Evolutionary conservation across 2,329 filamentous ascomycete genomes (phyloP).

Genomic region (Ceratocystis colombiana): DNA sequence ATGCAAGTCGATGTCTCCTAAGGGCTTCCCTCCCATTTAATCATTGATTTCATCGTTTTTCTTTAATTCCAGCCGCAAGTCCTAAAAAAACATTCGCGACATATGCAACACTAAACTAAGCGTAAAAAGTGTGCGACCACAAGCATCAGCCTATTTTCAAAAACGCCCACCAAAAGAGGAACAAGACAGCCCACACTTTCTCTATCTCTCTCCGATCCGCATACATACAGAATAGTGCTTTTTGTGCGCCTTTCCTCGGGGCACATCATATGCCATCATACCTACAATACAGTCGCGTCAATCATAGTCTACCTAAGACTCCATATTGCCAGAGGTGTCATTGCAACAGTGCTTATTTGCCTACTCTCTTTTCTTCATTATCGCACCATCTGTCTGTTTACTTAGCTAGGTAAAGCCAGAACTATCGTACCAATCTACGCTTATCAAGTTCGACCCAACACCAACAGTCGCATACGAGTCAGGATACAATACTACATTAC

Average conservation of each 20-base stretch:
- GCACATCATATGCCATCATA: neutral
- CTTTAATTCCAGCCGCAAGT: neutral
- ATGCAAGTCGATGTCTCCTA: neutral
- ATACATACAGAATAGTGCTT: neutral
- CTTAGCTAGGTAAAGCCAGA: no score
- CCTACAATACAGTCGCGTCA: neutral
- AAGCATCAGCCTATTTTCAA: neutral
- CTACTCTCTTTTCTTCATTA: neutral
- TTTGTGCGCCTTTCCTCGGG: neutral
- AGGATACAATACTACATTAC: neutral
- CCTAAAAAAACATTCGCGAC: neutral
- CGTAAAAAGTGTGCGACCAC: neutral
- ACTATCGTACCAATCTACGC: no score
- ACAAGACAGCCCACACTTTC: neutral
- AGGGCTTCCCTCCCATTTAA: no score
- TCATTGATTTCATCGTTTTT: neutral
- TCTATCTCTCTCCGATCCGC: neutral
- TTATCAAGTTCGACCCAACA: neutral
- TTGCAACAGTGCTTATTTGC: neutral
- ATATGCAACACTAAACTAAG: neutral
- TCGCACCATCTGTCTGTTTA: neutral
- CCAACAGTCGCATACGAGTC: neutral
- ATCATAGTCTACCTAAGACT: neutral
- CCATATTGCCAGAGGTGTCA: neutral
- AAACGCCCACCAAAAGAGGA: neutral